Conservation (phyloP, 2,329 filamentous ascomycete genomes). For the Massarina eburnea region DNA sequence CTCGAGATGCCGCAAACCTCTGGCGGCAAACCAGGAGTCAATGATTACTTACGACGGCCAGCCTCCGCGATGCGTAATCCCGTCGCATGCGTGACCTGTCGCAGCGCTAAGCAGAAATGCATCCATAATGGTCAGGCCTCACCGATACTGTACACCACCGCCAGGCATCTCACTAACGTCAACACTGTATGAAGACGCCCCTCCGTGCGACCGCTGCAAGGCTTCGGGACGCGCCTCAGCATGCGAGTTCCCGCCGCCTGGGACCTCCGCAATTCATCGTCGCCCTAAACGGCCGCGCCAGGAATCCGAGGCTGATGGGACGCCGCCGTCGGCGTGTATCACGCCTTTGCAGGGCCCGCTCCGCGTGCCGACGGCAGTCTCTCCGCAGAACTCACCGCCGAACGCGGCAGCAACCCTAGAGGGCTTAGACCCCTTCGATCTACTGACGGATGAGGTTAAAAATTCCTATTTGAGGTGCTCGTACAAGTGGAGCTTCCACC, state of each 20-base stretch:
- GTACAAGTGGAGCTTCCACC: slow-evolving; percentile 48
- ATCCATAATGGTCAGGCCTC: slow-evolving; percentile 31
- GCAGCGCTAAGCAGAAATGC: slow-evolving; percentile 44
- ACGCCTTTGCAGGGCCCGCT: slow-evolving; percentile 13
- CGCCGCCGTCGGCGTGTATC: slow-evolving; percentile 16
- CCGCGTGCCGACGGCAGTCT: slow-evolving; percentile 17
- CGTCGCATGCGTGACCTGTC: slow-evolving; percentile 42
- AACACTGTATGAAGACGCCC: slow-evolving; percentile 23
- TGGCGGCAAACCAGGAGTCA: not conserved
- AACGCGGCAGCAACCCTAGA: slow-evolving; percentile 33
- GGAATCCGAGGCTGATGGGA: slow-evolving; percentile 21
- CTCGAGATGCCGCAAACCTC: too few species aligned
- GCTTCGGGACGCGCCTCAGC: slow-evolving; percentile 31
- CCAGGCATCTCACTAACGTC: not conserved
- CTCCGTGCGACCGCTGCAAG: slow-evolving; percentile 44
- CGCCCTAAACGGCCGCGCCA: slow-evolving; percentile 41
- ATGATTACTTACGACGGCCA: too few species aligned
- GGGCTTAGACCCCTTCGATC: slow-evolving; percentile 40
- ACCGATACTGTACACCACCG: not conserved
- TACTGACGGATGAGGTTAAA: slow-evolving; percentile 46
- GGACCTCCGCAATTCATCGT: slow-evolving; percentile 41
- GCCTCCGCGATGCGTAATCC: slow-evolving; percentile 39
- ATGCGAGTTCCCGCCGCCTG: slow-evolving; percentile 42
- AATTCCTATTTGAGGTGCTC: slow-evolving; percentile 44
- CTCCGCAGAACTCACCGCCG: slow-evolving; percentile 20